Evolutionary conservation across 768 basidiomycete species (phyloP), one percentile per base, ranked within the genome.

Genomic region (Pleurotus sapidus): DNA sequence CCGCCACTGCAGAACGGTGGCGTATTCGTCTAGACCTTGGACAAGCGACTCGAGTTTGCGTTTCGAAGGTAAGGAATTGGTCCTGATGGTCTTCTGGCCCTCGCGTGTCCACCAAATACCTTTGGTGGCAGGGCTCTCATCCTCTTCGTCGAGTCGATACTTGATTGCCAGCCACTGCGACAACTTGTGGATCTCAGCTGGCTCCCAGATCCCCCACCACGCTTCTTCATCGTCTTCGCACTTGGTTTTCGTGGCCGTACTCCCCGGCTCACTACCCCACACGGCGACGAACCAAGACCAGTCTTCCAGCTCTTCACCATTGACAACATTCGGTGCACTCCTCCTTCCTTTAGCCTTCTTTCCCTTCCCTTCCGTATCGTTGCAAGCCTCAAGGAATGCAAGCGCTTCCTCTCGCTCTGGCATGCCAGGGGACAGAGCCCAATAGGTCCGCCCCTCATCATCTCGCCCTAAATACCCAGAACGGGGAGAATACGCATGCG

Each of bases 251-350:
- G 60, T 69, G 60, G 57, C 71, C 17, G 67, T 60, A 0, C 58
- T 46, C 0, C 64, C 57, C 17, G 84, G 83, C 59, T 72, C 79
- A 68, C 70, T 81, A 1, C 90, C 90, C 81, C 84, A 89, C 1
- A 91, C 87, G 3, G 81, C 84, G n/a, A 93, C 64, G 66, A 89
- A 88, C 87, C 87, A 91, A 1, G 83, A 76, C 90, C 91, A 93
- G 30, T 81, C 77, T 57, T 68, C 78, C 67, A 87, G 68, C 34
- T 74, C 69, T 18, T 68, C 66, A n/a, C 84, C 73, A n/a, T 85
- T 82, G 12, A 82, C 81, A 27, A 72, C 68, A 6, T 75, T 76
- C 27, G 69, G 71, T 24, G 67, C 66, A 55, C 67, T 73, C 25
- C 68, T 73, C 64, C 72, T 79, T 63, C 68, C 79, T 65, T 70